phyloP scores from a whole-genome alignment of 768 basidiomycete species.

The Russula earlei region DNA sequence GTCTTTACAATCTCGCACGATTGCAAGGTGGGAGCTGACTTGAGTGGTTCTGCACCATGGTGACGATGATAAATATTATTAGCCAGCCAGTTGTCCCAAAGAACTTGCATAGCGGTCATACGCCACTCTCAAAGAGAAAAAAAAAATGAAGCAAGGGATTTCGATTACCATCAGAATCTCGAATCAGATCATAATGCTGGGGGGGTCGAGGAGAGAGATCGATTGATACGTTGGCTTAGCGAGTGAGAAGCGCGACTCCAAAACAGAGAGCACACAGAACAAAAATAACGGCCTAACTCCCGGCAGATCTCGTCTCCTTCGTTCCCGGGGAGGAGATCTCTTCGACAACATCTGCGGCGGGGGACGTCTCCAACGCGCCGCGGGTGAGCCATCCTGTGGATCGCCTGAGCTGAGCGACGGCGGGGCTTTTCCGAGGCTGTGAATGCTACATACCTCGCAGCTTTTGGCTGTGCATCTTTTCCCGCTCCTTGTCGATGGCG shows the following conservation, averaged over 20 bases:
- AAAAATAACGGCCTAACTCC: neutral
- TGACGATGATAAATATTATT: no score
- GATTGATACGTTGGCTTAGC: neutral
- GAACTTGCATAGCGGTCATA: no score
- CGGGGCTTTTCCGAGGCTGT: no score
- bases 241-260: neutral
- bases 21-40: no score
- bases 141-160: no score
- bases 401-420: neutral
- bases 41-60: no score
- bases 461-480: conserved; percentile 56
- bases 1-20: no score
- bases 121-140: no score
- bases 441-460: conserved; percentile 47
- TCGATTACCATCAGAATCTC: no score
- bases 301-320: neutral
- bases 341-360: conserved; percentile 1
- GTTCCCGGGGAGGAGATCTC: conserved; percentile 9
- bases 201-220: neutral
- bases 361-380: conserved; percentile 3
- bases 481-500: conserved; percentile 55
- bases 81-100: no score
- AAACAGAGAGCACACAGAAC: neutral
- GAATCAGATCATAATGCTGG: no score
- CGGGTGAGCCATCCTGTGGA: conserved; percentile 16